These are phyloP conservation scores for Blepharisma stoltei DNA, from an alignment of 73 alveolate species.

Conservation along the genomic window DNA sequence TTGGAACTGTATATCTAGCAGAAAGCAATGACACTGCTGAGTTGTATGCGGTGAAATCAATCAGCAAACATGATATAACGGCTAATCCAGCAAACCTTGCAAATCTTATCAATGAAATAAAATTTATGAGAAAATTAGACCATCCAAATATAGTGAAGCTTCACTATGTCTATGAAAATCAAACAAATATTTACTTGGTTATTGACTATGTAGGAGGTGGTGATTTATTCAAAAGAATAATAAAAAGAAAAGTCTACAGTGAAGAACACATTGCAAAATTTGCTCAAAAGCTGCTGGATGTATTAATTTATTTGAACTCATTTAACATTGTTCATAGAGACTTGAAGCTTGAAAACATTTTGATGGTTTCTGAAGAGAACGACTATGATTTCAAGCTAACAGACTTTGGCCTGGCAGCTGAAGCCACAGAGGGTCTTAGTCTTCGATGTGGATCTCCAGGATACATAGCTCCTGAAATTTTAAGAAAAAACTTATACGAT, in stretches of 20 bases:
- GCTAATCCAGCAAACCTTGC: not conserved
- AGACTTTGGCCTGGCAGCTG: conserved; percentile 45
- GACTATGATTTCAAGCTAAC: conserved; percentile 59
- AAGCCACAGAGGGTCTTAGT: conserved; percentile 5
- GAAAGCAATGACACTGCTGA: not conserved
- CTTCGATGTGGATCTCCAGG: conserved; percentile 63
- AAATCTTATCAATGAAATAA: conserved; percentile 33
- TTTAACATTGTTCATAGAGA: conserved; percentile 78
- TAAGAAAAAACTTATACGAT: conserved; percentile 18
- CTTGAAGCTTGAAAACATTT: conserved; percentile 75
- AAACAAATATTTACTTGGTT: conserved; percentile 37
- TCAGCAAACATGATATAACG: not conserved
- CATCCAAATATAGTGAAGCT: conserved; percentile 34
- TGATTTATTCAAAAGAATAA: conserved; percentile 31
- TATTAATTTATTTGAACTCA: conserved; percentile 38
- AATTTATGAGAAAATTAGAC: conserved; percentile 23
- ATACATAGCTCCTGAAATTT: conserved; percentile 55
- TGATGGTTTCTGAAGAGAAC: conserved; percentile 52
- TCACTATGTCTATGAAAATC: conserved; percentile 55
- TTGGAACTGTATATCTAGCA: not conserved
- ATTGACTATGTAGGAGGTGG: conserved; percentile 55
- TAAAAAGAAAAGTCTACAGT: not conserved
- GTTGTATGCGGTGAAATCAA: not conserved
- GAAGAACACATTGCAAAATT: not conserved
- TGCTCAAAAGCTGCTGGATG: not conserved